A percentile compares a stretch with the other conserved stretches of the same genome.
These are phyloP conservation scores for Ramularia endophylla DNA, from an alignment of 2,329 filamentous ascomycete genomes.

Conservation along the genomic window DNA sequence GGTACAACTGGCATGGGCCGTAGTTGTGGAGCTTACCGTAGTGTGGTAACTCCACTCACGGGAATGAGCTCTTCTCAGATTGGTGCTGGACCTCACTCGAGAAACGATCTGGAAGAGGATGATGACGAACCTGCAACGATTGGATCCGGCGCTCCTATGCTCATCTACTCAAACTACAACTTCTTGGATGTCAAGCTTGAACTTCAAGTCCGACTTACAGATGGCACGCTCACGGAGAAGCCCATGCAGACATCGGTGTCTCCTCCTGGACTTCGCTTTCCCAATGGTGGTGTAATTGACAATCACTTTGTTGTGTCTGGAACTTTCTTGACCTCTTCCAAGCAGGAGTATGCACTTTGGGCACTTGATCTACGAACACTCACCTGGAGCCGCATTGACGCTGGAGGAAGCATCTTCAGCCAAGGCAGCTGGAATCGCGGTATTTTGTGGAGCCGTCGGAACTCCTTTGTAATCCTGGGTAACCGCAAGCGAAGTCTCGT, in stretches of 20 bases:
- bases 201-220: constrained; percentile 77
- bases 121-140: constrained; percentile 29
- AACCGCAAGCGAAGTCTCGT: constrained; percentile 90
- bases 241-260: constrained; percentile 82
- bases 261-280: constrained; percentile 87
- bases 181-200: constrained; percentile 96
- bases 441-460: constrained; percentile 85
- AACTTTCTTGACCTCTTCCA: constrained; percentile 94
- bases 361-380: constrained; percentile 81
- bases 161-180: constrained; percentile 99
- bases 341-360: constrained; percentile 97
- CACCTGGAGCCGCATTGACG: constrained; percentile 94
- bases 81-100: constrained; percentile 50
- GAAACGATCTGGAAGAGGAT: constrained; percentile 36
- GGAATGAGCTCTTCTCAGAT: constrained; percentile 60
- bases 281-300: constrained; percentile 92
- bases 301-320: constrained; percentile 96
- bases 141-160: constrained; percentile 59
- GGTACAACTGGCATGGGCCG: constrained; percentile 80
- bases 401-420: constrained; percentile 87
- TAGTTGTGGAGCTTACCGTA: constrained; percentile 93
- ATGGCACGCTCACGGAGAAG: constrained; percentile 79
- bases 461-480: constrained; percentile 91
- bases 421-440: constrained; percentile 98
- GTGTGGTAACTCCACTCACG: constrained; percentile 80